phyloP scores from a whole-genome alignment of 2,329 filamentous ascomycete species.

The Alternaria sp. region DNA sequence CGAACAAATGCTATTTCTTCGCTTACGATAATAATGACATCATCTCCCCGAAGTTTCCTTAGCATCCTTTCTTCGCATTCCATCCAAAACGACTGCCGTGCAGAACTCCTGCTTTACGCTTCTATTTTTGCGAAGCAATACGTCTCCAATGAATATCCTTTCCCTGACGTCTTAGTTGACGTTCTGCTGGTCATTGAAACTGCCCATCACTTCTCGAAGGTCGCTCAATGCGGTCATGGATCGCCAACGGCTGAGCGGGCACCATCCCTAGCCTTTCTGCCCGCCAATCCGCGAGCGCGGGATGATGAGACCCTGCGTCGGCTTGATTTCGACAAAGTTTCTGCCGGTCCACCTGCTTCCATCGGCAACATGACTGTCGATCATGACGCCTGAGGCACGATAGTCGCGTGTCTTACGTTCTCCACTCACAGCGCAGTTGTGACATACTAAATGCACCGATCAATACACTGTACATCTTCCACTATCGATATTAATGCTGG shows the following conservation, averaged over 20 bases:
- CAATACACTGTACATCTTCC: conserved; percentile 8
- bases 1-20: conserved; percentile 16
- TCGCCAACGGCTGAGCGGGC: conserved; percentile 30
- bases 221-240: conserved; percentile 29
- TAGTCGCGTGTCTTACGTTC: conserved; percentile 12
- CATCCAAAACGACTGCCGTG: conserved; percentile 18
- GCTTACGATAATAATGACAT: conserved; percentile 37
- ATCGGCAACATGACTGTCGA: conserved; percentile 27
- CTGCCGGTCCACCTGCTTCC: conserved; percentile 28
- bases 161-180: conserved; percentile 18
- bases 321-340: conserved; percentile 33
- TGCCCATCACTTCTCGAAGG: conserved; percentile 25
- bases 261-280: conserved; percentile 25
- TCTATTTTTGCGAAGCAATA: conserved; percentile 30
- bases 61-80: conserved; percentile 9
- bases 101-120: conserved; percentile 26
- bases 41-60: conserved; percentile 15
- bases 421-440: conserved; percentile 15
- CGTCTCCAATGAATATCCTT: conserved; percentile 21
- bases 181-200: conserved; percentile 18
- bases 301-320: conserved; percentile 37
- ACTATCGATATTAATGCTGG: background rate
- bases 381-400: conserved; percentile 44
- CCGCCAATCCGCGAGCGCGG: conserved; percentile 29
- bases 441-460: conserved; percentile 5